Evolutionary conservation across 805 yeast genomes (phyloP), one percentile per base, ranked within the genome.

Genomic region (Ogataea pini): DNA sequence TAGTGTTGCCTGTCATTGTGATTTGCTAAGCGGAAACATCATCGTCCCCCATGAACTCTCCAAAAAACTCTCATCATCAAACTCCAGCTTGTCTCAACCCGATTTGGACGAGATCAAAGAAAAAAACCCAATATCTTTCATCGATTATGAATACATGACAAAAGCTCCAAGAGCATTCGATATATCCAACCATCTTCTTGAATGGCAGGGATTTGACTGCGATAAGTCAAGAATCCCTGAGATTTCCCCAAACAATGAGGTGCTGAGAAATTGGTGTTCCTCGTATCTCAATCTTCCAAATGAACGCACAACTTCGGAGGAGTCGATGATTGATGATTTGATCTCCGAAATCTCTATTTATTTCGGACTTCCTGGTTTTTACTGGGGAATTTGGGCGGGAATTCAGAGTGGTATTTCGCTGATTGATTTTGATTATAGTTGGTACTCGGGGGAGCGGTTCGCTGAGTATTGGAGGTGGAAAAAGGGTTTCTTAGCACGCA

Each of bases 351-450:
- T 86, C 18, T 64, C 70, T 12, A 62, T 74, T 3, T 85, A 78
- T 70, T 86, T 84, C 70, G 94, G 94, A 0, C 67, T 86, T 67
- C 94, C 94, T 0, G 94, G 92, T 0, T 83, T 86, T 59, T 86
- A 84, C 62, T 86, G 94, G 94, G 91, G 92, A 1, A 75, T 86
- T 8, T 86, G 94, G 94, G 81, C 90, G 2, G 83, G 82, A 50
- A 86, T 86, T 45, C 94, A 86, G 64, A 74, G 85, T 50, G 76
- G 76, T 46, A 78, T 83, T 18, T 83, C 89, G 1, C 75, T 79
- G 24, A 85, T 86, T 40, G 92, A 86, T 56, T 86, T 86, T 62
- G 85, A 84, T 60, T 86, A 86, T 61, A 73, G 77, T 4, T 69
- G 72, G 9, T 86, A 86, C 59, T 80, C 87, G 1, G 72, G 72